Evolutionary conservation across 345 rosid genomes (phyloP).

Genomic region (Citrus sp.): DNA sequence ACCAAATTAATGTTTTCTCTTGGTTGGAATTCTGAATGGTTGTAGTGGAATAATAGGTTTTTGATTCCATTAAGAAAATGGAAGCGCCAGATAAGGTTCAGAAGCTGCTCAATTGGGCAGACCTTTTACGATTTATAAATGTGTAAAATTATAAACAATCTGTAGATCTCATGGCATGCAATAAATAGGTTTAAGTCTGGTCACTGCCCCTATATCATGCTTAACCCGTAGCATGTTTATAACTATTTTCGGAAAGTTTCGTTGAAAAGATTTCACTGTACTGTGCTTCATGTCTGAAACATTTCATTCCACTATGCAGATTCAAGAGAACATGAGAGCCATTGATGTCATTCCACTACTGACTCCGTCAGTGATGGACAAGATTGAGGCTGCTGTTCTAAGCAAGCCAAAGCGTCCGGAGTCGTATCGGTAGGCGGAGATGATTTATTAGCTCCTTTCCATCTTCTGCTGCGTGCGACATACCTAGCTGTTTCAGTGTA

Average conservation of each 20-base stretch:
- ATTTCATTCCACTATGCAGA: conserved; percentile 32
- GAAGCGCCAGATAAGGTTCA: background rate
- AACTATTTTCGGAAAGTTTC: background rate
- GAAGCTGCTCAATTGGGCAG: background rate
- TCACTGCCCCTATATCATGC: background rate
- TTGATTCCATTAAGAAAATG: background rate
- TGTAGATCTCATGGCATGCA: background rate
- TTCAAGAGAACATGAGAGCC: conserved; percentile 98
- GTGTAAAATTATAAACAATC: background rate
- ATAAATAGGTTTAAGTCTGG: background rate
- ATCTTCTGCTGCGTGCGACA: background rate
- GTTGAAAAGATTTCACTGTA: background rate
- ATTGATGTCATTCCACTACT: conserved; percentile 76
- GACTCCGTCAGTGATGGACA: conserved; percentile 86
- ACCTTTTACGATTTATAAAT: background rate
- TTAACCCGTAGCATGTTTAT: background rate
- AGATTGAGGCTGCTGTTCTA: conserved; percentile 79
- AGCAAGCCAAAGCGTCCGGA: conserved; percentile 90
- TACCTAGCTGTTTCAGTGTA: background rate
- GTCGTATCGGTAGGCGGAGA: conserved; percentile 54
- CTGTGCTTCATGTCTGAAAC: background rate
- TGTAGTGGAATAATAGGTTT: background rate
- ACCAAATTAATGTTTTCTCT: background rate
- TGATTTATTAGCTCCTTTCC: background rate
- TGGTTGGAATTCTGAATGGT: background rate